Evolutionary conservation across 495 filamentous ascomycete genomes (phyloP).

Genomic region (Lineolata rhizophorae): DNA sequence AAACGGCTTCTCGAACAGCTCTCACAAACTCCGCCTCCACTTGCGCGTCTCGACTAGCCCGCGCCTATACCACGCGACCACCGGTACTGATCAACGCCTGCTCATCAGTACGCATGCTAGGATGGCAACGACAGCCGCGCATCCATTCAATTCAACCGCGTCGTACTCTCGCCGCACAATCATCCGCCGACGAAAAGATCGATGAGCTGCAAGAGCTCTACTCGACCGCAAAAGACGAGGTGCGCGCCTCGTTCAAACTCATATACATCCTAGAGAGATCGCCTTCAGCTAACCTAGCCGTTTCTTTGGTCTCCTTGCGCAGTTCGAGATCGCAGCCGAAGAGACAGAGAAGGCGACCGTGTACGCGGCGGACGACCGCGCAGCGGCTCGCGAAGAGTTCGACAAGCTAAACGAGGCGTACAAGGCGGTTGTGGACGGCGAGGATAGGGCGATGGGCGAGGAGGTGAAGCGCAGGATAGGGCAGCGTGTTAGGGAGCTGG

Average conservation of each 20-base stretch:
- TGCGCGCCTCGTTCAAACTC: not conserved
- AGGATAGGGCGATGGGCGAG: conserved; percentile 17
- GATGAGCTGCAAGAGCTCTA: conserved; percentile 1
- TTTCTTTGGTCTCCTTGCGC: no score
- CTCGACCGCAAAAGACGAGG: conserved; percentile 19
- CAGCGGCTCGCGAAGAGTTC: conserved; percentile 29
- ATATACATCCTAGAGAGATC: not conserved
- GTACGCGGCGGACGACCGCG: conserved; percentile 29
- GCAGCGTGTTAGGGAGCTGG: conserved; percentile 28
- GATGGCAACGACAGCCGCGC: no score
- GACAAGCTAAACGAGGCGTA: conserved; percentile 26
- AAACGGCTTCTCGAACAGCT: no score
- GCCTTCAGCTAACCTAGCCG: no score
- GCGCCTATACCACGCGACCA: no score
- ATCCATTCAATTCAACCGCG: no score
- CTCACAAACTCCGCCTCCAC: no score
- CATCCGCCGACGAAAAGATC: not conserved
- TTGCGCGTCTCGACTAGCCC: no score
- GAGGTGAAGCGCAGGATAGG: conserved; percentile 29
- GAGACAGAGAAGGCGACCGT: conserved; percentile 31
- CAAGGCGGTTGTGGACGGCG: conserved; percentile 17
- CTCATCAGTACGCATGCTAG: no score
- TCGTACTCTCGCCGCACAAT: not conserved
- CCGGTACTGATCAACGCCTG: no score
- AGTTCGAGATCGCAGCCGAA: conserved; percentile 33